Percentiles rank a stretch among this genome's conserved stretches.
These are phyloP conservation scores for Ammopiptanthus mongolicus DNA, from an alignment of 306 rosid species.

Conservation along the genomic window DNA sequence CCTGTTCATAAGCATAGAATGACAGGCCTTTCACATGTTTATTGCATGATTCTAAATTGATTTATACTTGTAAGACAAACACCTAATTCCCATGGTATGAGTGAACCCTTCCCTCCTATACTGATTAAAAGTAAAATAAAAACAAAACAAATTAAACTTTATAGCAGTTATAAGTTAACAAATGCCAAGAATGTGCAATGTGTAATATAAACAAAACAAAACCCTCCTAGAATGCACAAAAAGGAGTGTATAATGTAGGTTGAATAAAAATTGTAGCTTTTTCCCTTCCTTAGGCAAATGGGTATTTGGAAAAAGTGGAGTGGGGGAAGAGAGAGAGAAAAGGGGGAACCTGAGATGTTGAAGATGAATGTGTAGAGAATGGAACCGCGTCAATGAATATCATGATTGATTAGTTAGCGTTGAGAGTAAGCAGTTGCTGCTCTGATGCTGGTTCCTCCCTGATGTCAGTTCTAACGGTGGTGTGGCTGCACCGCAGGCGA, in stretches of 20 bases:
- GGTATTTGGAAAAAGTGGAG: too few relatives aligned
- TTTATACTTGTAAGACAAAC: neutral
- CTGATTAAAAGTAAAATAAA: too few relatives aligned
- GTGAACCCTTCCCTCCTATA: too few relatives aligned
- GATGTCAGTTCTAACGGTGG: neutral
- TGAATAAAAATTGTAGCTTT: too few relatives aligned
- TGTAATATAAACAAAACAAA: too few relatives aligned
- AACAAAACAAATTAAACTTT: too few relatives aligned
- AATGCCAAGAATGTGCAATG: too few relatives aligned
- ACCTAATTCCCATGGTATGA: neutral
- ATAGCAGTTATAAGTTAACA: too few relatives aligned
- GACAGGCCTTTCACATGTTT: neutral
- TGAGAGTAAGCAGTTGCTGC: neutral
- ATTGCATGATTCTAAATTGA: neutral
- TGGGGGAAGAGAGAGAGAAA: neutral
- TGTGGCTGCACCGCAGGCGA: neutral
- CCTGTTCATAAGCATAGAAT: conserved; percentile 42
- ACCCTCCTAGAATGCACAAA: too few relatives aligned
- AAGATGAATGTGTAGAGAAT: conserved; percentile 20
- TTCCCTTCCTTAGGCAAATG: too few relatives aligned
- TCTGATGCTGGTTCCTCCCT: neutral
- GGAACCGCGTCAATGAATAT: conserved; percentile 31
- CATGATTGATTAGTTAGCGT: conserved; percentile 15
- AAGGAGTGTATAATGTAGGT: too few relatives aligned
- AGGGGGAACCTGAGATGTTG: conserved; percentile 33